Evolutionary conservation across 176 grass and related monocot species (phyloP).

Genomic region (Oryza glumipatula): DNA sequence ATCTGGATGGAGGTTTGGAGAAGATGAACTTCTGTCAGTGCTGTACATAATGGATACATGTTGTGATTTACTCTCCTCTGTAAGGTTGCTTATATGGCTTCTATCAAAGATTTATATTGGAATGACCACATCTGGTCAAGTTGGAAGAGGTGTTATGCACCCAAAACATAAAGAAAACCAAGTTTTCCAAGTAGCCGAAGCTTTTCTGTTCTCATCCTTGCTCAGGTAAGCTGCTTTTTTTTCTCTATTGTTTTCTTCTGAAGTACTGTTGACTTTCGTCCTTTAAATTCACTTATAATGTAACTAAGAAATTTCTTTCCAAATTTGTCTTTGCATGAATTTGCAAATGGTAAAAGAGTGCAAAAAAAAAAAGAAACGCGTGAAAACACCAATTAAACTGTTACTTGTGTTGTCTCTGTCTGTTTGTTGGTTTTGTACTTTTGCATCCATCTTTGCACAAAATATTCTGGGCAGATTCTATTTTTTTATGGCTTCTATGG

Average conservation of each 20-base stretch:
- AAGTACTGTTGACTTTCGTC: background rate
- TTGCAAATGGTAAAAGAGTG: background rate
- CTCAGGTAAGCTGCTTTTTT: conserved; percentile 66
- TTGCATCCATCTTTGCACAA: background rate
- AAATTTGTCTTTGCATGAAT: background rate
- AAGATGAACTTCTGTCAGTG: conserved; percentile 82
- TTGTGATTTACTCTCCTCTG: conserved; percentile 78
- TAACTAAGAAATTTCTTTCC: background rate
- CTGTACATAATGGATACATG: conserved; percentile 89
- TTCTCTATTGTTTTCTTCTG: conserved; percentile 20
- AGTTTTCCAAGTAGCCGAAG: conserved; percentile 82
- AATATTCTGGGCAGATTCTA: background rate
- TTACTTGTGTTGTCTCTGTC: background rate
- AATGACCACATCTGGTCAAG: conserved; percentile 49
- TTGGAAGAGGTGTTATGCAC: conserved; percentile 54
- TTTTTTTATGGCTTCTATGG: background rate
- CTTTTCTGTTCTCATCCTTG: conserved; percentile 85
- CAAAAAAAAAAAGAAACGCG: background rate
- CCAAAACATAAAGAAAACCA: conserved; percentile 81
- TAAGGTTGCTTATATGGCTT: conserved; percentile 87
- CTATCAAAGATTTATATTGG: conserved; percentile 65
- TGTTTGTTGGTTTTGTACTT: background rate
- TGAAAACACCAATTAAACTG: background rate
- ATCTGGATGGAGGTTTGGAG: conserved; percentile 75
- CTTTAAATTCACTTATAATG: background rate